Evolutionary conservation across 108 stramenopile genomes (phyloP), one percentile per base, ranked within the genome.

Genomic region (Skeletonema menzelii): DNA sequence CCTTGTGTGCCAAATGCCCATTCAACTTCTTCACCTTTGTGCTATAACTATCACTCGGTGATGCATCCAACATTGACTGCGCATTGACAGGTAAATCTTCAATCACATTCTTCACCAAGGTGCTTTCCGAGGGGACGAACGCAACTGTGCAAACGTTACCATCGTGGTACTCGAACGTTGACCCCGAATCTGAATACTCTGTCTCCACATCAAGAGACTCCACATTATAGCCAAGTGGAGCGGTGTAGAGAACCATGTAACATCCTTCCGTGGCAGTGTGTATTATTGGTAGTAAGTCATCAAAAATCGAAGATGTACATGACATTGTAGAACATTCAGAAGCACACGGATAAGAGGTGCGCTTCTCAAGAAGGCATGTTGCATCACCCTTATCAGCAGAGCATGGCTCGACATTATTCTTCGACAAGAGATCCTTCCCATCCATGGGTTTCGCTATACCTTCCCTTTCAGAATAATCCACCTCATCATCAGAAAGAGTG

Each of bases 111-210:
- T 78, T 49, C 1, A 87, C 90, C 59, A 93, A 61, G n/a, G 64
- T 68, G 26, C 87, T 88, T 57, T 86, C 87, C 20, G 73, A 59
- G 10, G 90, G 85, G 20, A 93, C 82, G 67, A 91, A 85, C 30
- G 92, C 92, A 58, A 93, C 63, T 37, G 87, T 93, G 69, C 92
- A 93, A 12, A 90, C 70, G 37, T 79, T 66, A 5, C 77, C 76
- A 46, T 88, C 85, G 46, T 64, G 62, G 44, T 59, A 69, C 20
- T 76, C 71, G 15, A 56, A 38, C 30, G 72, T 62, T 22, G 84
- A 65, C 37, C 59, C 67, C 7, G 86, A 86, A 57, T 90, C 86
- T 59, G 74, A 80, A 69, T 86, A 88, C 61, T 83, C 75, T 1
- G 89, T 80, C 22, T 85, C 63, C 34, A 89, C 56, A 14, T 66